Evolutionary conservation across 805 yeast genomes (phyloP).

Genomic region (Metschnikowia drakensbergensis): DNA sequence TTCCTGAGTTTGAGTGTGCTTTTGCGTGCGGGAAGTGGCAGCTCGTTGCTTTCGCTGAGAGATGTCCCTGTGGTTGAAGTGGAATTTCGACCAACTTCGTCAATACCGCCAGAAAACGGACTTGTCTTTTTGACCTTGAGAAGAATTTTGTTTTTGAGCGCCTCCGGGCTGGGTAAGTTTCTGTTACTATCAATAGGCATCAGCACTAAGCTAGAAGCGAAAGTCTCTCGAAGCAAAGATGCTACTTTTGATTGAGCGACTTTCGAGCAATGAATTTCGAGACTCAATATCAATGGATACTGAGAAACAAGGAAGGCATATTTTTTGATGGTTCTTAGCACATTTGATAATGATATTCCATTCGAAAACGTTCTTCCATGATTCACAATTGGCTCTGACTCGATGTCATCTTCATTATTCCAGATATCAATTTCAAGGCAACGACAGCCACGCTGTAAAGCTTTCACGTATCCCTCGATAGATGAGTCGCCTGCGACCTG

Average conservation of each 20-base stretch:
- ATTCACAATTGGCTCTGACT: conserved; percentile 74
- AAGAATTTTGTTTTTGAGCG: conserved; percentile 65
- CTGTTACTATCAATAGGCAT: conserved; percentile 31
- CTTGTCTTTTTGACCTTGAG: conserved; percentile 71
- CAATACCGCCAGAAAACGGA: conserved; percentile 11
- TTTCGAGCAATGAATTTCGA: conserved; percentile 75
- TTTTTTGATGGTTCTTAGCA: conserved; percentile 67
- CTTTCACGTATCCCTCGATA: conserved; percentile 82
- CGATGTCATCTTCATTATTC: conserved; percentile 60
- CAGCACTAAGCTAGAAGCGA: conserved; percentile 56
- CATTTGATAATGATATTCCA: conserved; percentile 65
- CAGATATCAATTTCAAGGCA: conserved; percentile 95
- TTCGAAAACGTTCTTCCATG: conserved; percentile 87
- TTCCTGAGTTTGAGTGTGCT: conserved; percentile 22
- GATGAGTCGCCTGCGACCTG: conserved; percentile 87
- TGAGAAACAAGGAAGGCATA: conserved; percentile 88
- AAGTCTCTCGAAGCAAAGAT: conserved; percentile 46
- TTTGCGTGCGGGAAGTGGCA: conserved; percentile 10
- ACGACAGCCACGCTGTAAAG: conserved; percentile 86
- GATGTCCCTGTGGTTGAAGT: conserved; percentile 39
- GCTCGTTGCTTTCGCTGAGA: conserved; percentile 37
- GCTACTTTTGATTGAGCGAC: conserved; percentile 64
- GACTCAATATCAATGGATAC: conserved; percentile 77
- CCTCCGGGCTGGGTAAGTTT: conserved; percentile 62
- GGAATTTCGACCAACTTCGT: conserved; percentile 21